Evolutionary conservation across 371 early-diverging fungal species (phyloP).

Genomic region (Mortierella sp.): DNA sequence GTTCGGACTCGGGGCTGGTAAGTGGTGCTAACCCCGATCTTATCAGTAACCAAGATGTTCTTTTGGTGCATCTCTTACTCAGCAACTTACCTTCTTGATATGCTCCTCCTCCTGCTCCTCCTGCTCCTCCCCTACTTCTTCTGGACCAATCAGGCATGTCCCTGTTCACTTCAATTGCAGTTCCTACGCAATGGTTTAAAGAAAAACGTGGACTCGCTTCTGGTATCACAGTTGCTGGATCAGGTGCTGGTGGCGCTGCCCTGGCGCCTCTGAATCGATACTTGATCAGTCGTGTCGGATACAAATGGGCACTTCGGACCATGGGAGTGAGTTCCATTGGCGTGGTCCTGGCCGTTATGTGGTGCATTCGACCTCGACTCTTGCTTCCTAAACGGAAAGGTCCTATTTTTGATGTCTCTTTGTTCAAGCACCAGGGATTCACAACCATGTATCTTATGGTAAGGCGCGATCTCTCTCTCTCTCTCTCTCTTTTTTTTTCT

Average conservation of each 20-base stretch:
- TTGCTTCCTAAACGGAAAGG: conserved; percentile 31
- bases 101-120: no score
- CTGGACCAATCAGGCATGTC: conserved; percentile 27
- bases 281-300: conserved; percentile 61
- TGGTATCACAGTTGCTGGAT: conserved; percentile 73
- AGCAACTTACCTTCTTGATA: no score
- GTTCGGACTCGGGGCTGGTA: conserved; percentile 64
- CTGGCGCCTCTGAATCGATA: conserved; percentile 67
- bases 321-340: conserved; percentile 45
- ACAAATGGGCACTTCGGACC: conserved; percentile 65
- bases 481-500: background rate
- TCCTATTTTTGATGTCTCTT: conserved; percentile 30
- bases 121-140: background rate
- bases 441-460: conserved; percentile 29
- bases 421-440: conserved; percentile 44
- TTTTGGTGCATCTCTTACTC: no score
- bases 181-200: conserved; percentile 68
- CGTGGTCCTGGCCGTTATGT: conserved; percentile 53
- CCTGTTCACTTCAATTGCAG: conserved; percentile 37
- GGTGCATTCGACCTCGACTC: conserved; percentile 49
- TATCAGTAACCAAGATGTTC: no score
- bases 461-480: no score
- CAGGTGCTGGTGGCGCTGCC: conserved; percentile 80
- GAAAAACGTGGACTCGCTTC: conserved; percentile 65
- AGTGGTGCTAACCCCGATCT: background rate